Evolutionary conservation across 192 early-diverging fungal species (phyloP), one percentile per base, ranked within the genome.

Genomic region (Backusella liffmaniae): DNA sequence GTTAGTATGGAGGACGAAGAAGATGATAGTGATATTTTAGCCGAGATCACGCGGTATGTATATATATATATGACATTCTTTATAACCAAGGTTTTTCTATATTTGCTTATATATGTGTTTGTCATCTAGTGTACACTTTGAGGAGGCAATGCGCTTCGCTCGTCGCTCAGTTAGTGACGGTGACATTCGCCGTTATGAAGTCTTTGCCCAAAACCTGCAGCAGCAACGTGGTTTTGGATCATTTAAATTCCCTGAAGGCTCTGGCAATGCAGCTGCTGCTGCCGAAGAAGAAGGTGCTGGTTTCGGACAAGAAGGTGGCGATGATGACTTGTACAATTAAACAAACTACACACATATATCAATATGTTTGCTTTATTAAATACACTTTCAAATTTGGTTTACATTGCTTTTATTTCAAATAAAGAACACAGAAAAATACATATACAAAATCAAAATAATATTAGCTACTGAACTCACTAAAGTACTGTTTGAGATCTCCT

Each of bases 181-280:
- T 77, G 98, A 99, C 77, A 97, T 98, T 75, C 96, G 96, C 81
- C 95, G 93, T 86, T 99, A 99, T 85, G 97, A 99, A 88, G 97
- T 98, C 95, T 99, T 99, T 92, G 93, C 98, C 18, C 96, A 97
- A 81, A 99, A 97, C 84, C 86, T 99, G 82, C 97, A 98, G 84
- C 96, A 96, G 85, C 88, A 93, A 39, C 93, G 95, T 44, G 98
- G 98, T 44, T 94, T 97, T 85, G 97, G 95, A 62, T 88, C 88
- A 23, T 99, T 99, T 89, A 98, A 97, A 90, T 99, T 99, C 93
- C 96, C 98, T 35, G 90, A 91, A 74, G 76, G 83, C 1, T 49
- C 73, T 18, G 77, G 70, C 42, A 80, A 74, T n/a, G 65, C 79
- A 9, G 12, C 16, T 16, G 72, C n/a, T 53, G 23, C 59, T n/a